Evolutionary conservation across 768 basidiomycete species (phyloP).

Genomic region (Rhizopogon roseolus): DNA sequence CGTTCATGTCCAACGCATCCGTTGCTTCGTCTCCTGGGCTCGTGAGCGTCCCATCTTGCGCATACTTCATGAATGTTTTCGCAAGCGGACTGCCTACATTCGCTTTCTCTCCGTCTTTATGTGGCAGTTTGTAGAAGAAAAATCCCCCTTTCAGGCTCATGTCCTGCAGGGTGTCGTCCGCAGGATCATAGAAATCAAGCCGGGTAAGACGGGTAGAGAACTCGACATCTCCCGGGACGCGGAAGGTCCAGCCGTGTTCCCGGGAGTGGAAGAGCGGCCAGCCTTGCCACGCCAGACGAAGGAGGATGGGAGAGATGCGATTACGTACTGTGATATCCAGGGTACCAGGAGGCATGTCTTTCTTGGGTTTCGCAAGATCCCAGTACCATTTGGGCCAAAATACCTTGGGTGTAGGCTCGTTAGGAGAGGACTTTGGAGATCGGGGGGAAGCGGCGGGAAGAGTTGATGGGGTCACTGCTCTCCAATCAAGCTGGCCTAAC

Average conservation of each 20-base stretch:
- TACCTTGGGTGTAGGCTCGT: constrained; percentile 40
- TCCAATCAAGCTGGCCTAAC: constrained; percentile 69
- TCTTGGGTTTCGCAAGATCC: constrained; percentile 78
- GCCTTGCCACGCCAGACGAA: constrained; percentile 83
- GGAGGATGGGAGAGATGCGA: constrained; percentile 76
- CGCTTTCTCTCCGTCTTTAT: constrained; percentile 90
- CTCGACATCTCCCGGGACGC: constrained; percentile 49
- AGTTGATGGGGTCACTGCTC: background rate
- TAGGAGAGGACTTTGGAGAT: constrained; percentile 24
- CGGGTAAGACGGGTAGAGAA: constrained; percentile 42
- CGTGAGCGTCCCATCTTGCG: constrained; percentile 80
- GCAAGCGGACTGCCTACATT: constrained; percentile 93
- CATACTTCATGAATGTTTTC: constrained; percentile 86
- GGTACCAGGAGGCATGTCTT: constrained; percentile 58
- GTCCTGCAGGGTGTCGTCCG: constrained; percentile 56
- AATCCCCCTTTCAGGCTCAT: constrained; percentile 43
- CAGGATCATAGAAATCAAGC: constrained; percentile 57
- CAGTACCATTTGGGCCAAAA: constrained; percentile 98
- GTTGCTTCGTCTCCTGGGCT: constrained; percentile 78
- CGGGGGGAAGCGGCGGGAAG: constrained; percentile 1
- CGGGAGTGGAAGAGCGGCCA: constrained; percentile 83
- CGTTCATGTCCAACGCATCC: constrained; percentile 87
- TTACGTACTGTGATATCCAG: constrained; percentile 85
- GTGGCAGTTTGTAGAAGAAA: constrained; percentile 88
- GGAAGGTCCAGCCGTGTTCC: constrained; percentile 89